Evolutionary conservation across 768 basidiomycete genomes (phyloP), one percentile per base, ranked within the genome.

Genomic region (Cyathus striatus): DNA sequence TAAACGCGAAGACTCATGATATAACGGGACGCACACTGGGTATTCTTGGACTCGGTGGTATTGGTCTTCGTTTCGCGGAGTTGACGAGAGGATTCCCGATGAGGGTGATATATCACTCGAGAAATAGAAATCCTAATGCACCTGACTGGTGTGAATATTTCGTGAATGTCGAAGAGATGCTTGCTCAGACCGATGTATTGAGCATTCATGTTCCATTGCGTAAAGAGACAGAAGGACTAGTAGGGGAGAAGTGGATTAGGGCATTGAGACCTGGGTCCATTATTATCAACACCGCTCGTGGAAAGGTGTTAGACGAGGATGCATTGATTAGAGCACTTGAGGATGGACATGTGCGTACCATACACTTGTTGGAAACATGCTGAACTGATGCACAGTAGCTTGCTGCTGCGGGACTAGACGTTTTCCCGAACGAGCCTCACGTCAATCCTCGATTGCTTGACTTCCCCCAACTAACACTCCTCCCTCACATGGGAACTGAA

Each of bases 401-500:
- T 46, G 76, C 73, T 26, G 83, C 83, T 2, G 86, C 86, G 16
- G 91, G 91, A 12, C 68, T 94, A 26, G 90, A 94, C 51, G 91
- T 93, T 18, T 92, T 73, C 61, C 89, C 90, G 7, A 73, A 92
- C 63, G 90, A 92, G 56, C 91, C 92, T 1, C 60, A 75, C 36
- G 79, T 91, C 32, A 85, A 91, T 53, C 83, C 87, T 3, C 78
- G 83, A 22, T 65, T 95, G 24, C 70, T 93, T 43, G 75, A 78
- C n/a, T 88, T 90, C 62, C 81, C 85, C 6, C 81, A 91, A 49
- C 83, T 90, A 48, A 85, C 85, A 23, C 70, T 97, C 6, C 73
- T 97, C 16, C 94, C 93, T 1, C 94, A 95, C 60, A 83, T 95
- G 82, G 94, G 93, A 5, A 92, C 90, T 0, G 83, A 89, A 60